Percentiles rank a stretch among this genome's conserved stretches.
Evolutionary conservation across 177 flowering plant genomes (phyloP).

Genomic region (Vitis hybrid): DNA sequence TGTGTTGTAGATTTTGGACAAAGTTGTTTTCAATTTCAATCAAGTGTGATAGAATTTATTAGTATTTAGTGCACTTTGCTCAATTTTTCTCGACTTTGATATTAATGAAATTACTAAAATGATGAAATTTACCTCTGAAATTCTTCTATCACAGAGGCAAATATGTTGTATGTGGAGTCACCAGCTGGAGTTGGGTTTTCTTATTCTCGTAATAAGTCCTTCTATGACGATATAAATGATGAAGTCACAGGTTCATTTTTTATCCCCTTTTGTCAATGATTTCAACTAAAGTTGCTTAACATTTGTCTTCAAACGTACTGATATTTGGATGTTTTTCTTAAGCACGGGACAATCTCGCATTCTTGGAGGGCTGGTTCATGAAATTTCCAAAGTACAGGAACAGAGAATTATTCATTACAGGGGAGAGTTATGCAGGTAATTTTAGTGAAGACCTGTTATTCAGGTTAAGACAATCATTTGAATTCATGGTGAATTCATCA

Average conservation of each 20-base stretch:
- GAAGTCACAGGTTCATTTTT: slow-evolving; percentile 33
- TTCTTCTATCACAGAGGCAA: slow-evolving; percentile 32
- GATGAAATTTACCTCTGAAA: neutral
- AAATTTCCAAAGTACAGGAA: slow-evolving; percentile 37
- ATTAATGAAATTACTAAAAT: no score
- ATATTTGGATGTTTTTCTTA: slow-evolving; percentile 5
- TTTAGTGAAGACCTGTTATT: neutral
- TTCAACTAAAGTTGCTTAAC: neutral
- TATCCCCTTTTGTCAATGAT: neutral
- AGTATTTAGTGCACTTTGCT: neutral
- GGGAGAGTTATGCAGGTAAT: slow-evolving; percentile 51
- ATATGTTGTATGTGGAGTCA: slow-evolving; percentile 42
- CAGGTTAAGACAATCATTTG: no score
- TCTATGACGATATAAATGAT: slow-evolving; percentile 30
- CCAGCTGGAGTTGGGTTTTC: slow-evolving; percentile 57
- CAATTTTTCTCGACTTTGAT: neutral
- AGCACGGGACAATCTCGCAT: slow-evolving; percentile 44
- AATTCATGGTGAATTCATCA: neutral
- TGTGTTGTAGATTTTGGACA: slow-evolving; percentile 2
- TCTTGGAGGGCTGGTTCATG: slow-evolving; percentile 33
- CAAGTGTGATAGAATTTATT: neutral
- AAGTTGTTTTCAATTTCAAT: neutral
- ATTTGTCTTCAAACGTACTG: neutral
- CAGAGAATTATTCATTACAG: slow-evolving; percentile 34
- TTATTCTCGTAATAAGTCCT: slow-evolving; percentile 29